A percentile compares a stretch with the other conserved stretches of the same genome.
These are phyloP conservation scores for Eutypa lata DNA, from an alignment of 2,329 filamentous ascomycete genomes.

Conservation along the genomic window DNA sequence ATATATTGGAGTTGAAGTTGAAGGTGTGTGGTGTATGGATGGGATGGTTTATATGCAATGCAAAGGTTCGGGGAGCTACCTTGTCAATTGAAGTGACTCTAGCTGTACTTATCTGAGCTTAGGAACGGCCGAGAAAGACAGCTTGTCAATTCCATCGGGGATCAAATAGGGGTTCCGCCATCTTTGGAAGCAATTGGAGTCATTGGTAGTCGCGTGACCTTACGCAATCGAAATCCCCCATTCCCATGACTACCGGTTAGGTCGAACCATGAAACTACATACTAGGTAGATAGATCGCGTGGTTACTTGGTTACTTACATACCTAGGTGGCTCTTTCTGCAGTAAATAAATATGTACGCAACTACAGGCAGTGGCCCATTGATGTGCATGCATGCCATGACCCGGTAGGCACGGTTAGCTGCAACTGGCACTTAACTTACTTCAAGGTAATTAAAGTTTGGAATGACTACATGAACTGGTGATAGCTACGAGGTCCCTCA, in stretches of 20 bases:
- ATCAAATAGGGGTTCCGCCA: background rate
- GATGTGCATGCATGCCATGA: background rate
- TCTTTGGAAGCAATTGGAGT: background rate
- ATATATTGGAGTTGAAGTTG: background rate
- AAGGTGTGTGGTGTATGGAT: background rate
- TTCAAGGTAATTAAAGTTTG: background rate
- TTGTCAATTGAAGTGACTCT: background rate
- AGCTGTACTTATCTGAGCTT: background rate
- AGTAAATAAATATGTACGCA: too few species aligned
- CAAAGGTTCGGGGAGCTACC: background rate
- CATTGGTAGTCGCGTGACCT: background rate
- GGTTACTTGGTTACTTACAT: background rate
- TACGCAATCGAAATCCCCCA: background rate
- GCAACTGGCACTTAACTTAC: background rate
- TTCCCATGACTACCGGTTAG: background rate
- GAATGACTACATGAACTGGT: background rate
- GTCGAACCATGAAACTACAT: background rate
- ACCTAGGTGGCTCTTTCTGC: too few species aligned
- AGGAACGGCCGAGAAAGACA: background rate
- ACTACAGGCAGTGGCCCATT: too few species aligned
- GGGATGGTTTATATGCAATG: background rate
- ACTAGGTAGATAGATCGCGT: background rate
- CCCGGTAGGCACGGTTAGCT: background rate
- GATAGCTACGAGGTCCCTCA: background rate
- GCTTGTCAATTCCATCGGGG: background rate